Base-by-base conservation (phyloP, 2,329 filamentous ascomycete genomes). In the Fusarium tricinctum region DNA sequence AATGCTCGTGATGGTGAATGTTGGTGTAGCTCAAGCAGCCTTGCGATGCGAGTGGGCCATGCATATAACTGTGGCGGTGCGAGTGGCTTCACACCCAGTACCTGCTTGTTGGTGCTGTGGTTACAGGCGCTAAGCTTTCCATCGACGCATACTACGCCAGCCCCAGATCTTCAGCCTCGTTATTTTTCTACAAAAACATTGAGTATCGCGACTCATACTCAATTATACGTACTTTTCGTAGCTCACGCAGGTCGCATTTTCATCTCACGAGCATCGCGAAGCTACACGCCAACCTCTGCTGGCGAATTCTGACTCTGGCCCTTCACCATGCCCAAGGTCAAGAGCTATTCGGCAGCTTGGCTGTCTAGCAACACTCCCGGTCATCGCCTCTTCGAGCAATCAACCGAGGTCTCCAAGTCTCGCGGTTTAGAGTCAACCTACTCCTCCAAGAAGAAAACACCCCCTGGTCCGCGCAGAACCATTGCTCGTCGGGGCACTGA, bases 291-390 rank as follows among this genome's bases (percentile, higher is more conserved):
- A 50, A 40, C 40, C 32, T 32, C 26, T 20, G 33, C 42, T 32
- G 44, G 49, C 58, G 22, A 46, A 58, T 45, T 58, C 42, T 32
- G 44, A 54, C 44, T 40, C 48, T 51, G 55, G 46, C 46, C 43
- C 53, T 35, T 60, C 49, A 63, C 76, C 61, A 97, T 97, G 95
- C 92, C 93, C 38, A 94, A 91, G 80, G 89, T 97, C 75, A 90
- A 92, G 77, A 89, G 89, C 78, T 95, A 94, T 80, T 94, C 93
- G 75, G 94, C 95, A 57, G 84, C 89, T 71, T 99, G 94, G 93
- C 90, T 99, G 58, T 89, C 90, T 66, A 88, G 90, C 74, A 91
- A 91, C 50, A 89, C 89, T 54, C 89, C 92, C 20, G 95, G 93
- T 65, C 90, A 92, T 78, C 86, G 89, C 59, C 85, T 98, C 74